Evolutionary conservation across 1,284 basidiomycete species (phyloP), one percentile per base, ranked within the genome.

Genomic region (Inonotus hispidus): DNA sequence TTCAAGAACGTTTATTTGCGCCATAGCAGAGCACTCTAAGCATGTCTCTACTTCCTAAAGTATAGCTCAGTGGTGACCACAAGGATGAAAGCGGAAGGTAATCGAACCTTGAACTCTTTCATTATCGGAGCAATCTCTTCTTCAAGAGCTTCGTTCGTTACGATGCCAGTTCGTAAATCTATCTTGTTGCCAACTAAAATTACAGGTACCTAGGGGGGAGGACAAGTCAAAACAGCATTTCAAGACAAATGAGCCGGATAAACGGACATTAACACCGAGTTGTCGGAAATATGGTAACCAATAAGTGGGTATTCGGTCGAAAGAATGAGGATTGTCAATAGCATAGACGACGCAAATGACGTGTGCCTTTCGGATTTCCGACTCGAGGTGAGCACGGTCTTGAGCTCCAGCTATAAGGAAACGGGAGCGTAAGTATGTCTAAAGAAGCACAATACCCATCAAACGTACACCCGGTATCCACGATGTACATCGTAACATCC

Each of bases 141-240:
- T 73, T 98, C 95, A 63, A 99, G 77, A 2, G 92, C 93, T 70
- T 97, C 88, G 69, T 98, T 97, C 21, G 95, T 95, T 21, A 97
- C 92, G 69, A 93, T 86, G 1, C 93, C 94, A 3, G 92, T 92
- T 27, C 96, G 83, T 58, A 98, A 74, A 74, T 99, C 96, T 61
- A 99, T 98, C 79, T 99, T 99, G 79, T 98, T 99, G 58, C 96
- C 96, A 35, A 98, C 94, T 21, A 99, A 82, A 64, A 99, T 96
- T 56, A 98, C 95, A 16, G 97, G 96, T 8, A 98, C 89, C 90
- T 96, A 71, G 57, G 46, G 25, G n/a, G 59, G 61, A 64, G 35
- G 54, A 19, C 8, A 45, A 6, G 14, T 47, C 23, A 59, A 64
- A 50, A 25, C 38, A 57, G 57, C 35, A 23, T 45, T 27, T 25